A percentile compares a stretch with the other conserved stretches of the same genome.
Conservation (phyloP, 163 green algal genomes). For the Chloromonas sp. region DNA sequence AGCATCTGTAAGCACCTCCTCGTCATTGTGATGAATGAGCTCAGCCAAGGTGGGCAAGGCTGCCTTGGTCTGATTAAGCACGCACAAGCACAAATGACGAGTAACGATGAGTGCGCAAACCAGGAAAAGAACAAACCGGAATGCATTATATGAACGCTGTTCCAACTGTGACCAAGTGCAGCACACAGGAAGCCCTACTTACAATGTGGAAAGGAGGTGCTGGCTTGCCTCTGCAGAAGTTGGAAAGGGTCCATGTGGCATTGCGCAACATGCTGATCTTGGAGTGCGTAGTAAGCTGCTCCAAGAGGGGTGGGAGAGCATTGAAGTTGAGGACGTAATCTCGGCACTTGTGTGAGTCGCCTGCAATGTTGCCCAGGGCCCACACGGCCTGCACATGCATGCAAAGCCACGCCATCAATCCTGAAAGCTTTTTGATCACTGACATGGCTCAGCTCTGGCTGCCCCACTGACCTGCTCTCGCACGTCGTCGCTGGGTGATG, state of each 20-base stretch:
- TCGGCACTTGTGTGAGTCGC: constrained; percentile 82
- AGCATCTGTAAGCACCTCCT: constrained; percentile 97
- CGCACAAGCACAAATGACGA: neutral
- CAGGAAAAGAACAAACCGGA: too few relatives aligned
- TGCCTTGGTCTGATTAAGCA: constrained; percentile 64
- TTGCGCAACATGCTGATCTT: constrained; percentile 98
- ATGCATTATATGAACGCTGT: too few relatives aligned
- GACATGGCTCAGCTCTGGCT: neutral
- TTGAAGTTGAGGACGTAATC: constrained; percentile 76
- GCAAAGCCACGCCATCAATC: neutral
- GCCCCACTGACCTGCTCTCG: constrained; percentile 77
- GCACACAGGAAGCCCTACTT: neutral
- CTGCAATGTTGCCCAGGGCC: constrained; percentile 98
- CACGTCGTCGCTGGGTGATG: constrained; percentile 90
- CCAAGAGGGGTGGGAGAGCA: constrained; percentile 77
- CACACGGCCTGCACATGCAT: constrained; percentile 81
- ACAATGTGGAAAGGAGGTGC: constrained; percentile 78
- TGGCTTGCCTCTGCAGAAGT: constrained; percentile 98
- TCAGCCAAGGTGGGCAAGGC: constrained; percentile 86
- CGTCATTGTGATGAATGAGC: constrained; percentile 63
- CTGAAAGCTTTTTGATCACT: neutral
- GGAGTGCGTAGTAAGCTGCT: constrained; percentile 78
- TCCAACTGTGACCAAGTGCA: too few relatives aligned
- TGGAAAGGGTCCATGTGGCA: constrained; percentile 98
- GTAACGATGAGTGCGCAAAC: too few relatives aligned